phyloP scores from a whole-genome alignment of 805 yeast species.

The Wickerhamiella slavikovae region DNA sequence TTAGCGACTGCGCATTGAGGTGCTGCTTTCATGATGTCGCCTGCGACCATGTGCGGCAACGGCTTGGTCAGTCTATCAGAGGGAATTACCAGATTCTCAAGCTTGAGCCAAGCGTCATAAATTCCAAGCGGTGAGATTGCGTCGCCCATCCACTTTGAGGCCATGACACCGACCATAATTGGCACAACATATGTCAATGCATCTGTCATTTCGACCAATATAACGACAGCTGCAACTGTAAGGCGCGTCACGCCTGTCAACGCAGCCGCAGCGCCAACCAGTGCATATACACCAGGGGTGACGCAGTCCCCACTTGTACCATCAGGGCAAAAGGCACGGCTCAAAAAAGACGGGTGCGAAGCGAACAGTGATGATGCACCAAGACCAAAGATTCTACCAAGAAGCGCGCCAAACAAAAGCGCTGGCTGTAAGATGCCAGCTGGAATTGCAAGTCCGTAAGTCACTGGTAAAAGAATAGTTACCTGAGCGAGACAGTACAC shows the following conservation, averaged over 20 bases:
- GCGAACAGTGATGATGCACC: slow-evolving; percentile 52
- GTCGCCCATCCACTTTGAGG: slow-evolving; percentile 55
- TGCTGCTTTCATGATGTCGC: slow-evolving; percentile 3
- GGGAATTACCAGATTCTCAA: not conserved
- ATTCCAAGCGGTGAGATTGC: slow-evolving; percentile 33
- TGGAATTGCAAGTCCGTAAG: slow-evolving; percentile 58
- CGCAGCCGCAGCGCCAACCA: slow-evolving; percentile 73
- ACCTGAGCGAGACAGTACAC: slow-evolving; percentile 28
- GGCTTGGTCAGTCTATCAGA: not conserved
- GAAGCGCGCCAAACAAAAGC: slow-evolving; percentile 90
- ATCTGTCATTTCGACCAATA: slow-evolving; percentile 68
- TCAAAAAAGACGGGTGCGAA: slow-evolving; percentile 8
- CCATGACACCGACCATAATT: slow-evolving; percentile 64
- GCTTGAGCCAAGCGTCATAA: slow-evolving; percentile 27
- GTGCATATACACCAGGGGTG: slow-evolving; percentile 74
- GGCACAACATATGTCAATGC: slow-evolving; percentile 71
- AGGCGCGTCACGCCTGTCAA: slow-evolving; percentile 64
- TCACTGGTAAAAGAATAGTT: slow-evolving; percentile 38
- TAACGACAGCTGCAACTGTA: slow-evolving; percentile 62
- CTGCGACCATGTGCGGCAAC: slow-evolving; percentile 2
- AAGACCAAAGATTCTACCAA: slow-evolving; percentile 74
- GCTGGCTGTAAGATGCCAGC: slow-evolving; percentile 97
- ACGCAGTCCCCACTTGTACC: slow-evolving; percentile 32
- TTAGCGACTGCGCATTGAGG: no score
- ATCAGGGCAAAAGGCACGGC: slow-evolving; percentile 19